Conservation (phyloP, 2,329 filamentous ascomycete genomes). For the Scedosporium apiospermum region DNA sequence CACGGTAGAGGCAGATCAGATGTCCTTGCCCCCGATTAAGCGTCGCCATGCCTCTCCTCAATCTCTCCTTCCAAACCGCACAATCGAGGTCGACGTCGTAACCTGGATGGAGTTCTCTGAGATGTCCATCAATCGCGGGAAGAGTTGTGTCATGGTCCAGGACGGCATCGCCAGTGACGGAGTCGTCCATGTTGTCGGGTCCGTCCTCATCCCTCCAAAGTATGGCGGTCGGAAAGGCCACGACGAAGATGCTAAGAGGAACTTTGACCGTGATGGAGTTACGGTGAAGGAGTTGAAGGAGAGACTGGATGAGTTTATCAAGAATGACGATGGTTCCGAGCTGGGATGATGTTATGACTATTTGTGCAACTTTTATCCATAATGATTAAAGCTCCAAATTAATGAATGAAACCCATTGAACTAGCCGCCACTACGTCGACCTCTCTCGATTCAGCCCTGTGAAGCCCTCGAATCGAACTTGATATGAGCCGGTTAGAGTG, state of each 20-base stretch:
- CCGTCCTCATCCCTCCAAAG: constrained; percentile 68
- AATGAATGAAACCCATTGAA: too few relatives aligned
- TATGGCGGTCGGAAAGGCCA: constrained; percentile 20
- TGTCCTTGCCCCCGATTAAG: not conserved
- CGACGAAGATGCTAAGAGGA: not conserved
- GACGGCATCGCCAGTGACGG: constrained; percentile 71
- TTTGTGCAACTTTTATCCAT: too few relatives aligned
- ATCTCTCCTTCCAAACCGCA: constrained; percentile 60
- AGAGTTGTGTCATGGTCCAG: constrained; percentile 47
- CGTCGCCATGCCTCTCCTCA: not conserved
- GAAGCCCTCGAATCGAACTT: too few relatives aligned
- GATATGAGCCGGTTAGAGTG: too few relatives aligned
- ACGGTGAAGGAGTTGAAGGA: constrained; percentile 11
- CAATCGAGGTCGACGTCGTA: constrained; percentile 61
- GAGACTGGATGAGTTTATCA: constrained; percentile 15
- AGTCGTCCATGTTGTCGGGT: constrained; percentile 67
- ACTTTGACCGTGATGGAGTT: constrained; percentile 7
- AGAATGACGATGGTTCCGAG: not conserved
- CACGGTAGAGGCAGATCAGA: too few relatives aligned
- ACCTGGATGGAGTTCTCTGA: constrained; percentile 57
- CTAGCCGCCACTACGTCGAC: too few relatives aligned
- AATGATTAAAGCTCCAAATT: too few relatives aligned
- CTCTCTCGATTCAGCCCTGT: too few relatives aligned
- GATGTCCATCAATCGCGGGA: constrained; percentile 68
- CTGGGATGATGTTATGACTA: not conserved